A percentile compares a stretch with the other conserved stretches of the same genome.
These are phyloP conservation scores for Allantophomopsis cytisporea DNA, from an alignment of 2,329 filamentous ascomycete species.

Conservation along the genomic window DNA sequence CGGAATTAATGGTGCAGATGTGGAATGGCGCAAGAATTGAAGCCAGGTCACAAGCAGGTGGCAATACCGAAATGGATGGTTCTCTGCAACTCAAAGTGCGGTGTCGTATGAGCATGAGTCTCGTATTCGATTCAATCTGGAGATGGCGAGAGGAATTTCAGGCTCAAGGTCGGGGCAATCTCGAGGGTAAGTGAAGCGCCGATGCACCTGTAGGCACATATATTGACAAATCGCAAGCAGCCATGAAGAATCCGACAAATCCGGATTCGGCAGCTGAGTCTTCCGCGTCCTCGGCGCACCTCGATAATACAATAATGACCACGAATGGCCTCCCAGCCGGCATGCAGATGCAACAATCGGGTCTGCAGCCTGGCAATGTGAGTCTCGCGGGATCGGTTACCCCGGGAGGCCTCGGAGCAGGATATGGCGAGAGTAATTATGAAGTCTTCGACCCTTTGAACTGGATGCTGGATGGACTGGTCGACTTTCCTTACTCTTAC, in stretches of 20 bases:
- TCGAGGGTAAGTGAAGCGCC: constrained; percentile 48
- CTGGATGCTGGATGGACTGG: constrained; percentile 81
- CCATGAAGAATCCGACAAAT: constrained; percentile 76
- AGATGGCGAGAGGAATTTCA: constrained; percentile 73
- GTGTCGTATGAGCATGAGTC: constrained; percentile 72
- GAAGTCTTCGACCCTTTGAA: constrained; percentile 88
- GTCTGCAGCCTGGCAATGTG: background rate
- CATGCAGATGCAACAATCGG: constrained; percentile 7
- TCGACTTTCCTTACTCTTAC: constrained; percentile 65
- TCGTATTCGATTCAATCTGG: constrained; percentile 78
- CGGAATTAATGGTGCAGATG: constrained; percentile 77
- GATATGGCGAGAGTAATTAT: constrained; percentile 57
- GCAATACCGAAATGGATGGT: constrained; percentile 40
- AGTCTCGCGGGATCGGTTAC: constrained; percentile 1
- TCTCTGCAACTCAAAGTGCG: constrained; percentile 70
- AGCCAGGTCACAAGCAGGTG: constrained; percentile 26
- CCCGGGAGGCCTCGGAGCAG: constrained; percentile 32
- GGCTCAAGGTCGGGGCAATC: constrained; percentile 51
- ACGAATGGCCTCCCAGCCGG: constrained; percentile 13
- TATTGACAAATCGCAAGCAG: constrained; percentile 28
- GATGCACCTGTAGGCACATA: constrained; percentile 3
- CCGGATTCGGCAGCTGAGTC: constrained; percentile 67
- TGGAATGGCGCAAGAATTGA: constrained; percentile 47
- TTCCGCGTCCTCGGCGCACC: constrained; percentile 52
- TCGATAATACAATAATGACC: constrained; percentile 44